Conservation (phyloP, 768 basidiomycete species). For the Mycena pura region DNA sequence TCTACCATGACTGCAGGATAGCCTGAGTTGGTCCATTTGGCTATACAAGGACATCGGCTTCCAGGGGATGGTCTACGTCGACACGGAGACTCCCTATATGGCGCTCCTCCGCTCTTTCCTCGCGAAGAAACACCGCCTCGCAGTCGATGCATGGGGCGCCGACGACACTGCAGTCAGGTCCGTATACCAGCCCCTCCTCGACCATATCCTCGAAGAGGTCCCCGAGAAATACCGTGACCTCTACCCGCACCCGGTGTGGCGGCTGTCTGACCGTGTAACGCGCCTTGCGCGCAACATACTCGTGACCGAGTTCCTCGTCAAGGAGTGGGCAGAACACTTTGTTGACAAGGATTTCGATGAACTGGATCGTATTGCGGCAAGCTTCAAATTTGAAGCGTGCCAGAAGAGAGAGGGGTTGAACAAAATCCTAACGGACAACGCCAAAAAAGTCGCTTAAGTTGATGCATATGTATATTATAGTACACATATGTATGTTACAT, state of each 20-base stretch:
- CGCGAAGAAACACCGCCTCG: conserved; percentile 78
- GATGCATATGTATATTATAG: not conserved
- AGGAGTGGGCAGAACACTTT: conserved; percentile 79
- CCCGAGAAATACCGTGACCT: conserved; percentile 57
- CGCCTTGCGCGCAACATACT: conserved; percentile 72
- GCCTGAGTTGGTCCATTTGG: conserved; percentile 86
- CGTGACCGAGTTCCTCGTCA: conserved; percentile 71
- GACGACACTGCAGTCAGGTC: conserved; percentile 62
- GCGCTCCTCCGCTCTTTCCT: conserved; percentile 72
- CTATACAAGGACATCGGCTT: conserved; percentile 88
- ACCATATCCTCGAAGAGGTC: conserved; percentile 66
- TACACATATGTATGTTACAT: not conserved
- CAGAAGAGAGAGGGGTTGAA: conserved; percentile 72
- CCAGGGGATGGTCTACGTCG: conserved; percentile 83
- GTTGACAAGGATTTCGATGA: conserved; percentile 61
- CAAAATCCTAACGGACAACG: conserved; percentile 53
- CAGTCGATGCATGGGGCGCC: conserved; percentile 81
- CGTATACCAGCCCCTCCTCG: conserved; percentile 69
- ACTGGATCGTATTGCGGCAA: conserved; percentile 76
- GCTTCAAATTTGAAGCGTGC: conserved; percentile 77
- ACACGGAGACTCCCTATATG: conserved; percentile 75
- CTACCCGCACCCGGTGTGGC: conserved; percentile 73
- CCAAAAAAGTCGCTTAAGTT: conserved; percentile 25
- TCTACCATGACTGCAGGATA: conserved; percentile 49
- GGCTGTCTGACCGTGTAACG: conserved; percentile 57